Evolutionary conservation across 306 rosid species (phyloP).

Genomic region (Sphenostylis stenocarpa): DNA sequence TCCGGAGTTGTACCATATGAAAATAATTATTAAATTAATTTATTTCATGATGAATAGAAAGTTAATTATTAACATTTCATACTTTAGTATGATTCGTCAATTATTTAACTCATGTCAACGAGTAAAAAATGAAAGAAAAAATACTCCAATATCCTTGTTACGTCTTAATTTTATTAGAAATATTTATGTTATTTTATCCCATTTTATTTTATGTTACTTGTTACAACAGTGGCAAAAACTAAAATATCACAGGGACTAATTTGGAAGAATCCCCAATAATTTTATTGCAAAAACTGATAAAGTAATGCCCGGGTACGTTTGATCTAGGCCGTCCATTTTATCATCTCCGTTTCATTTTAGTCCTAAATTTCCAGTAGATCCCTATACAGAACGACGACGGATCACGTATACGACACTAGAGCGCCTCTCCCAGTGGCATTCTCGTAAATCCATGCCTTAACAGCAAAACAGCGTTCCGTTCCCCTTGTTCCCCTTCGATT

Average conservation of each 20-base stretch:
- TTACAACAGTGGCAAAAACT: no score
- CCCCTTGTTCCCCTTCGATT: slow-evolving; percentile 25
- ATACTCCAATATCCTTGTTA: no score
- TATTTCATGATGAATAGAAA: no score
- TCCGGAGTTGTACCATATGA: no score
- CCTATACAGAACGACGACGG: not conserved
- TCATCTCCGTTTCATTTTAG: not conserved
- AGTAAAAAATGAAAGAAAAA: no score
- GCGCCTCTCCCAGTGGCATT: slow-evolving; percentile 45
- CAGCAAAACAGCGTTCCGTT: slow-evolving; percentile 38
- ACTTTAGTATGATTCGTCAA: no score
- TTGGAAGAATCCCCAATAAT: not conserved
- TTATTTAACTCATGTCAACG: no score
- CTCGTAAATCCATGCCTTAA: slow-evolving; percentile 50
- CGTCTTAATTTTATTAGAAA: no score
- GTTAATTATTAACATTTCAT: no score
- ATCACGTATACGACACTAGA: not conserved
- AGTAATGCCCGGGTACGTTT: not conserved
- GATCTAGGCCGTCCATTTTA: slow-evolving; percentile 12
- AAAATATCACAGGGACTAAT: not conserved
- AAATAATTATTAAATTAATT: no score
- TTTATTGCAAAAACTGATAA: no score
- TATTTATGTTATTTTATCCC: not conserved
- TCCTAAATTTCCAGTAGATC: not conserved
- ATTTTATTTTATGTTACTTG: no score